These are phyloP conservation scores for Nepenthes alata DNA, from an alignment of 179 eudicot genomes.

Conservation along the genomic window DNA sequence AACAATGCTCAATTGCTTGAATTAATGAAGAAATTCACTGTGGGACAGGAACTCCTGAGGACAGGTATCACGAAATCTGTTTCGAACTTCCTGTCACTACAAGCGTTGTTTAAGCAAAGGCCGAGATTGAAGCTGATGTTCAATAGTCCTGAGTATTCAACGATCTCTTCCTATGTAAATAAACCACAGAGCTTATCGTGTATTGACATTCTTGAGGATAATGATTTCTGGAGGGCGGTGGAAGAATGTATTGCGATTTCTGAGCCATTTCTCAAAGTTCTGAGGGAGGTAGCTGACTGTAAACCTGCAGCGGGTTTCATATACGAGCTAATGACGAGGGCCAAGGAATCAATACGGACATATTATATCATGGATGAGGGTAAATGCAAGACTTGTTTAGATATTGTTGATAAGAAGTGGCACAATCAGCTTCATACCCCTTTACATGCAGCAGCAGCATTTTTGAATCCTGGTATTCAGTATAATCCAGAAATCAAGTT, in stretches of 20 bases:
- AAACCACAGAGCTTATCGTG: constrained; percentile 65
- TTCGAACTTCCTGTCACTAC: constrained; percentile 71
- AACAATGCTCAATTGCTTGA: constrained; percentile 56
- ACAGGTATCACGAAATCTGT: constrained; percentile 70
- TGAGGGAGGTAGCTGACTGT: constrained; percentile 82
- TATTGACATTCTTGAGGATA: constrained; percentile 60
- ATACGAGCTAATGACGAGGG: constrained; percentile 86
- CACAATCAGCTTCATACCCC: constrained; percentile 77
- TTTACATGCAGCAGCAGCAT: constrained; percentile 88
- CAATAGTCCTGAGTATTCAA: constrained; percentile 65
- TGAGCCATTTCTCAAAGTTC: constrained; percentile 78
- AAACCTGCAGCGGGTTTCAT: constrained; percentile 72
- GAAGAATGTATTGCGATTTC: constrained; percentile 89
- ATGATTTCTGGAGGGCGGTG: constrained; percentile 76
- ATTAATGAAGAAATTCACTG: constrained; percentile 71
- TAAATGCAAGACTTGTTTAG: constrained; percentile 74
- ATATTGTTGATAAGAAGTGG: constrained; percentile 85
- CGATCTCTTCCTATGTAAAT: constrained; percentile 38
- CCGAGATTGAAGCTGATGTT: constrained; percentile 76
- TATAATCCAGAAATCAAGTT: constrained; percentile 89
- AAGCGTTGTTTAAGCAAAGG: constrained; percentile 67
- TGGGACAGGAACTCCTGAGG: constrained; percentile 62
- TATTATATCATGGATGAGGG: constrained; percentile 95
- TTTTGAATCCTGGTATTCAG: constrained; percentile 88
- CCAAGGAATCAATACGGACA: constrained; percentile 85